Evolutionary conservation across 1,284 basidiomycete genomes (phyloP).

Genomic region (Prillingera fragicola): DNA sequence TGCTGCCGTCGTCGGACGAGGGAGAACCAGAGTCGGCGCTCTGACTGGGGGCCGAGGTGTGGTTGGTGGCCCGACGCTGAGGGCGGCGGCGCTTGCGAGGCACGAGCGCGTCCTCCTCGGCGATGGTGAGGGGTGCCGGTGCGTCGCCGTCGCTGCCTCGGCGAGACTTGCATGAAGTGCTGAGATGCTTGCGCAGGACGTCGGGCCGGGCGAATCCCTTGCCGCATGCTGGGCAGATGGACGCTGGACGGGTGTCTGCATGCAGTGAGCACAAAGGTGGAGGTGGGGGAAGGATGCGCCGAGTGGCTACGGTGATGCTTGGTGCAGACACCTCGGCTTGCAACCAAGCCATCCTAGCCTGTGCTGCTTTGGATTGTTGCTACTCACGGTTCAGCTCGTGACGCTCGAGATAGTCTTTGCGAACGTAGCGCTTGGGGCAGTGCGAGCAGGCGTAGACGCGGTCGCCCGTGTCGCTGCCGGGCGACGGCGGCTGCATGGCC

Average conservation of each 20-base stretch:
- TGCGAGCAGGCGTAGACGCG: constrained; percentile 17
- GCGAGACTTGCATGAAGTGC: constrained; percentile 19
- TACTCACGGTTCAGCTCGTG: constrained; percentile 23
- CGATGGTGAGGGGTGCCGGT: constrained; percentile 11
- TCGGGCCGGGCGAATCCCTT: constrained; percentile 22
- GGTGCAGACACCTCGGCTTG: not conserved
- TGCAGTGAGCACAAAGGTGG: not conserved
- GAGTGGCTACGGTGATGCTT: not conserved
- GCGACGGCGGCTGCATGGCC: constrained; percentile 5
- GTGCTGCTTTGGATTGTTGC: not conserved
- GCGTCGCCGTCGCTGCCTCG: constrained; percentile 18
- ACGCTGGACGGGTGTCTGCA: constrained; percentile 15
- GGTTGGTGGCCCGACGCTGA: constrained; percentile 9
- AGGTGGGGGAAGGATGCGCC: not conserved
- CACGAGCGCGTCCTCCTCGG: constrained; percentile 19
- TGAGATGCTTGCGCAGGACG: constrained; percentile 22
- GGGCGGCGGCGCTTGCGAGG: constrained; percentile 19
- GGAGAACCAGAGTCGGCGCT: not conserved
- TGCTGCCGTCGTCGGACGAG: not conserved
- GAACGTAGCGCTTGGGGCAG: constrained; percentile 19
- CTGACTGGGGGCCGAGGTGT: not conserved
- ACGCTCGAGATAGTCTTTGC: constrained; percentile 22
- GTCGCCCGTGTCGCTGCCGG: constrained; percentile 8
- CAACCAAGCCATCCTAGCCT: no score
- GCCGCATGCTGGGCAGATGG: constrained; percentile 20